A percentile compares a stretch with the other conserved stretches of the same genome.
phyloP scores from a whole-genome alignment of 371 early-diverging fungal species.

The Mortierella sp. region DNA sequence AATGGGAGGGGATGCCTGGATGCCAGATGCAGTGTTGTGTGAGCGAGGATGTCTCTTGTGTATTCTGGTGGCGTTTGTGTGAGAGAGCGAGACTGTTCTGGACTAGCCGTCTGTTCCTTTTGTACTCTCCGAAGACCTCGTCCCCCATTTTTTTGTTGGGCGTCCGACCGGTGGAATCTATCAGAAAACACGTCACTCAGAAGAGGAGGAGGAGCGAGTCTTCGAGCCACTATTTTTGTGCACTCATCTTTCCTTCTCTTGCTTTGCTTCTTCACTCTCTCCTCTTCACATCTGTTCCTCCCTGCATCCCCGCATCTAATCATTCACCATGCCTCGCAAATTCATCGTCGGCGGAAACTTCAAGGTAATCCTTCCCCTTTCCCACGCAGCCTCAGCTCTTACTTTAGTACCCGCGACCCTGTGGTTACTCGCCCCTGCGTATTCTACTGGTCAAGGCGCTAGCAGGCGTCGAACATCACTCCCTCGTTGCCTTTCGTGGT shows the following conservation, averaged over 20 bases:
- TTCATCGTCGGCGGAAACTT: slow-evolving; percentile 74
- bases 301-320: slow-evolving; percentile 8
- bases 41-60: too few relatives aligned
- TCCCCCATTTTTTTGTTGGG: too few relatives aligned
- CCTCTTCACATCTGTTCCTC: background rate
- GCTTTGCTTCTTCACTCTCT: slow-evolving; percentile 7
- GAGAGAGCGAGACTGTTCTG: too few relatives aligned
- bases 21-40: too few relatives aligned
- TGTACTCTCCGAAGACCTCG: too few relatives aligned
- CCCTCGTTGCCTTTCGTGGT: background rate
- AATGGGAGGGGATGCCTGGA: too few relatives aligned
- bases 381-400: background rate
- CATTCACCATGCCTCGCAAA: slow-evolving; percentile 65
- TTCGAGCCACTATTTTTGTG: too few relatives aligned
- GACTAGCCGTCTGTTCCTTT: too few relatives aligned
- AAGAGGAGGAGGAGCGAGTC: too few relatives aligned
- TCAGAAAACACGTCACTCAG: too few relatives aligned
- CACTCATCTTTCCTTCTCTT: background rate
- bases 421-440: background rate
- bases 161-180: too few relatives aligned
- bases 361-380: slow-evolving; percentile 29
- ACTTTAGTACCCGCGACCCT: background rate
- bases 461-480: background rate
- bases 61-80: too few relatives aligned
- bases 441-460: background rate